Evolutionary conservation across 176 grass and related monocot genomes (phyloP).

Genomic region (Hyparrhenia diplandra): DNA sequence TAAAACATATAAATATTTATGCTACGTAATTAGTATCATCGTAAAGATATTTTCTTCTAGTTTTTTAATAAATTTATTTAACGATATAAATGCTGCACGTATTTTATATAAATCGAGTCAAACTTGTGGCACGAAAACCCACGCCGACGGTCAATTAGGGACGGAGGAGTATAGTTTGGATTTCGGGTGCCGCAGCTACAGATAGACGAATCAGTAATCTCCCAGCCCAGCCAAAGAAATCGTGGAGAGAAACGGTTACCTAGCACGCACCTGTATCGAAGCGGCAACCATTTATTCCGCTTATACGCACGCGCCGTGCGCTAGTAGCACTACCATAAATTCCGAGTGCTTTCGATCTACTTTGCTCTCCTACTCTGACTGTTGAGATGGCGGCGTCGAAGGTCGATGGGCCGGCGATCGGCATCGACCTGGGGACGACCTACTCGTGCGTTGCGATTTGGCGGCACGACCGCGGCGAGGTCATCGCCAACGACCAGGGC

Average conservation of each 20-base stretch:
- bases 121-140: too few relatives aligned
- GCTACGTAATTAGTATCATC: too few relatives aligned
- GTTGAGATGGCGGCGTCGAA: too few relatives aligned
- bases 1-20: too few relatives aligned
- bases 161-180: too few relatives aligned
- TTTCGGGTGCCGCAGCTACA: too few relatives aligned
- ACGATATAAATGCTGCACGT: too few relatives aligned
- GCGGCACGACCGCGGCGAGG: neutral
- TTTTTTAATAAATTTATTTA: too few relatives aligned
- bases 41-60: too few relatives aligned
- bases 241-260: neutral
- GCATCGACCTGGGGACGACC: constrained; percentile 25
- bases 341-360: neutral
- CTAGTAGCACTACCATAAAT: neutral
- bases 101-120: too few relatives aligned
- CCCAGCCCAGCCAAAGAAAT: neutral
- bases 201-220: too few relatives aligned
- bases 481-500: constrained; percentile 61
- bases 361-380: neutral
- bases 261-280: neutral
- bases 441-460: constrained; percentile 17
- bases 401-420: constrained; percentile 18
- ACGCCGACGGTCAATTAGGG: too few relatives aligned
- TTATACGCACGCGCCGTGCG: neutral
- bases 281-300: neutral